Evolutionary conservation across 2,329 filamentous ascomycete genomes (phyloP).

Genomic region (Pestalotiopsis sp.): DNA sequence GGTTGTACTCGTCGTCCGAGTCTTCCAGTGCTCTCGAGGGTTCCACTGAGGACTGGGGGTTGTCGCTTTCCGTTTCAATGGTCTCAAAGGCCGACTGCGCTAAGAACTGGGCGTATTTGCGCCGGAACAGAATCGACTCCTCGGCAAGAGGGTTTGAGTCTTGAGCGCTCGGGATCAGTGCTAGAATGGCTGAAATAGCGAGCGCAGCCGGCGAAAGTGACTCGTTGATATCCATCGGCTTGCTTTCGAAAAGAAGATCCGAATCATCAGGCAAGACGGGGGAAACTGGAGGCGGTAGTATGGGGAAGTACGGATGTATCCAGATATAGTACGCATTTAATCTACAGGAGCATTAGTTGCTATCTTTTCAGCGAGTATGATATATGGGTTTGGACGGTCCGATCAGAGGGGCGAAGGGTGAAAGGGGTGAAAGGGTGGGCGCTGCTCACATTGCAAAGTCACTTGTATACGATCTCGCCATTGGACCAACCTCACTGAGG

Average conservation of each 20-base stretch:
- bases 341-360: slow-evolving; percentile 25
- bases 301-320: slow-evolving; percentile 54
- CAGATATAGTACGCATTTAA: slow-evolving; percentile 55
- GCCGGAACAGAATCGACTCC: slow-evolving; percentile 45
- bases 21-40: slow-evolving; percentile 48
- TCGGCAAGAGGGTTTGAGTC: slow-evolving; percentile 37
- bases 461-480: slow-evolving; percentile 45
- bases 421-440: slow-evolving; percentile 6
- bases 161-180: slow-evolving; percentile 48
- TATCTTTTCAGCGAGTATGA: background rate
- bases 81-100: slow-evolving; percentile 50
- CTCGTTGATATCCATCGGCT: slow-evolving; percentile 38
- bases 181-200: slow-evolving; percentile 50
- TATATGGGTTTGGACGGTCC: background rate
- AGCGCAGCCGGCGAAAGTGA: slow-evolving; percentile 46
- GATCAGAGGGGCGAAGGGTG: too few species aligned
- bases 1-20: slow-evolving; percentile 30
- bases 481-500: slow-evolving; percentile 26
- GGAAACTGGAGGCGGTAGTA: slow-evolving; percentile 45
- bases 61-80: slow-evolving; percentile 51
- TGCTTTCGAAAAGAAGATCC: slow-evolving; percentile 36
- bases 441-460: slow-evolving; percentile 41
- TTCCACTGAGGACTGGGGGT: slow-evolving; percentile 46
- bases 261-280: slow-evolving; percentile 35
- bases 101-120: slow-evolving; percentile 51